Conservation (phyloP, 805 yeast genomes). For the Myxozyma sirexii region DNA sequence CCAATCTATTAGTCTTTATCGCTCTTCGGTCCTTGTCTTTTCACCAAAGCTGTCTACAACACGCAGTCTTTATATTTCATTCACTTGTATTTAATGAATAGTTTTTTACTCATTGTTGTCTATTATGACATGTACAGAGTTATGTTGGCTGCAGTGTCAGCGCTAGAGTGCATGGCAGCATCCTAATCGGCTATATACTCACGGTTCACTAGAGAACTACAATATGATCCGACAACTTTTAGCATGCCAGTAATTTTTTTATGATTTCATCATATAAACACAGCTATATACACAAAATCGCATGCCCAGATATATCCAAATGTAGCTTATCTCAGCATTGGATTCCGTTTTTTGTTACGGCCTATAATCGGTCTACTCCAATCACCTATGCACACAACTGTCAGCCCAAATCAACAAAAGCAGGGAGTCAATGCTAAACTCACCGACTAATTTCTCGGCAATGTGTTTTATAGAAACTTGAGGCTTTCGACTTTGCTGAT, state of each 20-base stretch:
- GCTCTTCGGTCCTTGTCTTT: no score
- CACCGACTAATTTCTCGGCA: constrained; percentile 75
- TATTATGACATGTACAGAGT: no score
- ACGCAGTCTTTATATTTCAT: no score
- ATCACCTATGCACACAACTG: constrained; percentile 55
- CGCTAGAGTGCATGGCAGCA: no score
- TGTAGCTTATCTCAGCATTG: not conserved
- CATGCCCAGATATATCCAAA: not conserved
- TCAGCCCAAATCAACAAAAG: not conserved
- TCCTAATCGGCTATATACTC: not conserved
- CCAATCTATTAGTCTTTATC: no score
- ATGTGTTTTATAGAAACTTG: constrained; percentile 83
- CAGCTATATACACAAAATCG: not conserved
- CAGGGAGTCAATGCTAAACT: not conserved
- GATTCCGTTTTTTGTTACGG: constrained; percentile 16
- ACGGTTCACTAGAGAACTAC: not conserved
- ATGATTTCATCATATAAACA: not conserved
- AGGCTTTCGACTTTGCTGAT: constrained; percentile 86
- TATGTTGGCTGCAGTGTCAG: no score
- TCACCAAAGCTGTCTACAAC: no score
- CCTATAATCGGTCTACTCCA: constrained; percentile 96
- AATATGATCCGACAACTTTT: not conserved
- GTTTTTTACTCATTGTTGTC: no score
- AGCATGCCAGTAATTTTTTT: no score
- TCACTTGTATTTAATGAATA: no score